These are phyloP conservation scores for Pisolithus albus DNA, from an alignment of 768 basidiomycete genomes.

Conservation along the genomic window DNA sequence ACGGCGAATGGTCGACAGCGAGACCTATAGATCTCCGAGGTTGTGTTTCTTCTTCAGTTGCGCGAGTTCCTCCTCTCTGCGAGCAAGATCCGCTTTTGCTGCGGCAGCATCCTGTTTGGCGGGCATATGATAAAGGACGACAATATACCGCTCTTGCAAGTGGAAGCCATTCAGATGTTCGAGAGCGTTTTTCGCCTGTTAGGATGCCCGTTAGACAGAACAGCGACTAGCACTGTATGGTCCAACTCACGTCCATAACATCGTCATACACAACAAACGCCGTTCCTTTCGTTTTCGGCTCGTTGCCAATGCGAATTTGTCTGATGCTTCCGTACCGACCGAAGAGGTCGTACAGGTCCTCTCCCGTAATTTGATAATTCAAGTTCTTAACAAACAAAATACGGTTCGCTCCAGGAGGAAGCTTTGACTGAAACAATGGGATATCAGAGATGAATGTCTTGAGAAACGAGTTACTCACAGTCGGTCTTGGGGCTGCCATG, in stretches of 20 bases:
- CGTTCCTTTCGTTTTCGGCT: slow-evolving; percentile 88
- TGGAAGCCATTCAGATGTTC: slow-evolving; percentile 98
- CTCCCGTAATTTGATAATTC: slow-evolving; percentile 87
- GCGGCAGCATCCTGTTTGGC: slow-evolving; percentile 94
- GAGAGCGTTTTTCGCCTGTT: slow-evolving; percentile 90
- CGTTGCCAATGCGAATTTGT: slow-evolving; percentile 90
- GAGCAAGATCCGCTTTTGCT: slow-evolving; percentile 86
- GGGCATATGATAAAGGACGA: slow-evolving; percentile 96
- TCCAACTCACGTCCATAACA: slow-evolving; percentile 78
- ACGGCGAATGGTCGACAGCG: slow-evolving; percentile 6
- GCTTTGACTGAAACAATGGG: slow-evolving; percentile 51
- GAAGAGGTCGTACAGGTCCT: slow-evolving; percentile 94
- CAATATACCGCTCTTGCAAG: slow-evolving; percentile 95
- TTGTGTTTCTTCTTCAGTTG: slow-evolving; percentile 82
- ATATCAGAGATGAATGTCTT: neutral
- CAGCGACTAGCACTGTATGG: neutral
- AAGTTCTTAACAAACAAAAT: slow-evolving; percentile 92
- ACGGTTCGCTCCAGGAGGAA: slow-evolving; percentile 88
- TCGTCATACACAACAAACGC: slow-evolving; percentile 96
- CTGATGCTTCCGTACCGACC: slow-evolving; percentile 96
- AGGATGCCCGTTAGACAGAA: slow-evolving; percentile 10
- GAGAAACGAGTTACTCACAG: slow-evolving; percentile 34
- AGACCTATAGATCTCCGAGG: slow-evolving; percentile 65
- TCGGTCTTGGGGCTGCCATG: slow-evolving; percentile 68
- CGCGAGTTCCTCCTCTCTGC: slow-evolving; percentile 83